Conservation (phyloP, 805 yeast species). For the Maudiozyma bulderi region DNA sequence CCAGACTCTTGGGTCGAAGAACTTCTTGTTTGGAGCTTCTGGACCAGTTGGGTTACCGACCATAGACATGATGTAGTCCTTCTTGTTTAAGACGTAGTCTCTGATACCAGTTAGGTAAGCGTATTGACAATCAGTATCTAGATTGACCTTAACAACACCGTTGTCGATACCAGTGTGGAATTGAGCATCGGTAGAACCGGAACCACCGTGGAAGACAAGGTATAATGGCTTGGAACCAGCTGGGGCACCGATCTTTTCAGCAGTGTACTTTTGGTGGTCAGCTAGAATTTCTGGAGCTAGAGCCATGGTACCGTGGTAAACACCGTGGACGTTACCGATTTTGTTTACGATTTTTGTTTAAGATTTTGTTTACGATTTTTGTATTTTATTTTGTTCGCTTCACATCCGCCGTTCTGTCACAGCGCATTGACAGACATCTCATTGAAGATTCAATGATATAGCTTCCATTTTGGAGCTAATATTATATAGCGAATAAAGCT, state of each 20-base stretch:
- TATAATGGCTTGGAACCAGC: conserved; percentile 61
- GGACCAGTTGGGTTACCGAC: conserved; percentile 99
- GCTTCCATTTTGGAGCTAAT: too few species aligned
- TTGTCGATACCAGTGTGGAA: conserved; percentile 80
- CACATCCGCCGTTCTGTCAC: too few species aligned
- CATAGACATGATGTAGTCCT: conserved; percentile 80
- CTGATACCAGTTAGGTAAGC: conserved; percentile 96
- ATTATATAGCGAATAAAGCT: too few species aligned
- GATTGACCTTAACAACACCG: conserved; percentile 98
- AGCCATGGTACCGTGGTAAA: conserved; percentile 96
- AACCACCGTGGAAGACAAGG: conserved; percentile 99
- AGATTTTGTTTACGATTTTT: too few species aligned
- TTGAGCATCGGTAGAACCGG: conserved; percentile 91
- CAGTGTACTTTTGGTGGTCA: conserved; percentile 88
- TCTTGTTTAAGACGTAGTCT: conserved; percentile 91
- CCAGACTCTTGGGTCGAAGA: conserved; percentile 99
- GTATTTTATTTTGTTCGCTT: too few species aligned
- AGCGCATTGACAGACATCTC: too few species aligned
- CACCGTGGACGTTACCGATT: conserved; percentile 99
- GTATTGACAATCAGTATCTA: conserved; percentile 98
- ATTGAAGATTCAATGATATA: too few species aligned
- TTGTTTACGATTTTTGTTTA: too few species aligned
- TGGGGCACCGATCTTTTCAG: conserved; percentile 47
- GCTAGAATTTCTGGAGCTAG: conserved; percentile 88
- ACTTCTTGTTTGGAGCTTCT: conserved; percentile 99